Base-by-base conservation (phyloP, 164 flowering plant genomes). In the Annona cherimola region DNA sequence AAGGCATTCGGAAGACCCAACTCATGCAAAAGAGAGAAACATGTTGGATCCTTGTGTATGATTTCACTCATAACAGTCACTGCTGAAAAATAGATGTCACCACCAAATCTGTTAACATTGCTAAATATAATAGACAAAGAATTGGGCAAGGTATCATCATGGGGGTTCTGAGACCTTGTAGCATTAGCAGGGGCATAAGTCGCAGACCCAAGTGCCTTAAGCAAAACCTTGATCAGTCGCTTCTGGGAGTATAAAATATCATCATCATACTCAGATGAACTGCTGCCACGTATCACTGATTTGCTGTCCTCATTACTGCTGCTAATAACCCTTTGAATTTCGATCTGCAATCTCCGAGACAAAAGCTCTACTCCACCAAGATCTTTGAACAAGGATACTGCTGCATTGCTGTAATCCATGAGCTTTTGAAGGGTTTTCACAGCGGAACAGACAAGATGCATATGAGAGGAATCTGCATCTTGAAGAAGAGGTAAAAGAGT, bases 61-160 rank as follows among this genome's bases (percentile, higher is more conserved):
- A 90, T 90, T 76, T 96, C 99, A 83, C 91, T 96, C 99, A 96
- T 92, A 55, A 96, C 86, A 72, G 99, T 93, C 70, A 93, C 99
- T 73, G 97, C 97, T 63, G 97, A 86, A 74, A 84, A 89, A 80
- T 91, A 96, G 39, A 96, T 92, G 65, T 93, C 99, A 46, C 98
- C 99, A 63, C 99, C 98, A 87, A 96, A 93, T 75, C 85, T 89
- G 39, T 80, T 84, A 11, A 84, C 89, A 73, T 90, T 89, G 26
- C 80, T 73, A 77, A 90, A 90, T 74, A 96, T 90, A 72, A 86
- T 75, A 7, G 89, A 84, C 68, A 96, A 77, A 63, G 95, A 88
- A 60, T 82, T 79, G 69, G 98, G 91, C 69, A 96, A 84, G 62
- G 92, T 77, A 77, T 73, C 87, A 67, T 96, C 97, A 45, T 83